These are phyloP conservation scores for Chlorella ohadii DNA, from an alignment of 139 green algal species.

Conservation along the genomic window DNA sequence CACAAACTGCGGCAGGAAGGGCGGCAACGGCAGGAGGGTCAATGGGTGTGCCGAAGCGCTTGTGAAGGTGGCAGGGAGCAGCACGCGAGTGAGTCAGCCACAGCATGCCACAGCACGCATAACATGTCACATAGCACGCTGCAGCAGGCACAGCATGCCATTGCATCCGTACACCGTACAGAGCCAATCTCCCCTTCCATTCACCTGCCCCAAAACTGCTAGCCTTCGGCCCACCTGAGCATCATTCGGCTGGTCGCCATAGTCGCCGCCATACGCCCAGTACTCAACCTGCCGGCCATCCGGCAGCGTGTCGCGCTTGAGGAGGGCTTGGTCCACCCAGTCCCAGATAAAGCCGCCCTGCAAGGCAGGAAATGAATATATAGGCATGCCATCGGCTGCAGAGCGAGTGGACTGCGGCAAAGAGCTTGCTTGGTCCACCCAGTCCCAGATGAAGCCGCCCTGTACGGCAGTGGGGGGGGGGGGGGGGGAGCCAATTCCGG, in stretches of 20 bases:
- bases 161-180: too few relatives aligned
- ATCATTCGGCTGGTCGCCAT: conserved; percentile 90
- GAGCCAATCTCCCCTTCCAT: too few relatives aligned
- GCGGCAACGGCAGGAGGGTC: neutral
- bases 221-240: conserved; percentile 38
- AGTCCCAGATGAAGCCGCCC: conserved; percentile 99
- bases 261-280: conserved; percentile 96
- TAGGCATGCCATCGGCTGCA: too few relatives aligned
- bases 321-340: conserved; percentile 94
- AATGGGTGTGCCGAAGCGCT: too few relatives aligned
- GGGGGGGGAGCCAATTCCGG: too few relatives aligned
- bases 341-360: conserved; percentile 99
- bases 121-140: too few relatives aligned
- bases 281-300: conserved; percentile 47
- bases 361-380: conserved; percentile 3
- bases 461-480: neutral
- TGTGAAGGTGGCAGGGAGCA: too few relatives aligned
- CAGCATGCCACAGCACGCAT: neutral
- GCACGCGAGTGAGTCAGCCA: too few relatives aligned
- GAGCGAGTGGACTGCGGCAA: too few relatives aligned
- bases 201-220: too few relatives aligned
- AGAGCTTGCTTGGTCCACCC: too few relatives aligned
- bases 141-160: too few relatives aligned
- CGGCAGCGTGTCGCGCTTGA: conserved; percentile 37
- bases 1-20: conserved; percentile 83